phyloP scores from a whole-genome alignment of 441 rosid genomes.

The Gossypium lobatum region DNA sequence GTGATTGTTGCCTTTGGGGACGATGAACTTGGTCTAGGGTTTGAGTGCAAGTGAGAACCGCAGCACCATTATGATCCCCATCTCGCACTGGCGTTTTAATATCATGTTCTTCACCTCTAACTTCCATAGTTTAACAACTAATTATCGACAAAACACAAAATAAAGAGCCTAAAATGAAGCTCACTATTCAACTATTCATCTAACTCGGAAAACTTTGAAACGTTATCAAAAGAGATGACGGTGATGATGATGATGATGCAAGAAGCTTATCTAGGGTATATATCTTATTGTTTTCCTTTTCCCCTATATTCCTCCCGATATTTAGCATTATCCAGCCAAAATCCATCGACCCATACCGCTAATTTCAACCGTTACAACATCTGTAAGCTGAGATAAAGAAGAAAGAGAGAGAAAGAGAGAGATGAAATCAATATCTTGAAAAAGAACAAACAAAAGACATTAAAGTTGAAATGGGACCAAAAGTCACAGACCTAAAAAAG shows the following conservation, averaged over 20 bases:
- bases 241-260: slow-evolving; percentile 4
- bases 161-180: neutral
- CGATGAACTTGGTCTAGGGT: slow-evolving; percentile 54
- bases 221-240: neutral
- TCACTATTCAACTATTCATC: neutral
- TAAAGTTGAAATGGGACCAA: slow-evolving; percentile 24
- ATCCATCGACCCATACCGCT: slow-evolving; percentile 14
- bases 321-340: slow-evolving; percentile 13
- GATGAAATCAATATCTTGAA: neutral
- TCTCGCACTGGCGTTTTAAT: slow-evolving; percentile 40
- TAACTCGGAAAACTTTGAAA: neutral
- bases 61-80: slow-evolving; percentile 34
- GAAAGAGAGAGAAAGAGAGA: neutral
- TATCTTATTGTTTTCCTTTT: neutral
- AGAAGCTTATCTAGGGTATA: slow-evolving; percentile 11
- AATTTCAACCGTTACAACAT: slow-evolving; percentile 13
- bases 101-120: slow-evolving; percentile 41
- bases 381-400: neutral
- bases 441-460: slow-evolving; percentile 13
- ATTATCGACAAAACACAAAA: neutral
- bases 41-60: slow-evolving; percentile 41
- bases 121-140: slow-evolving; percentile 24
- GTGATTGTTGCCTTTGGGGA: slow-evolving; percentile 16
- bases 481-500: slow-evolving; percentile 16
- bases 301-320: neutral